These are phyloP conservation scores for Didymella lethalis DNA, from an alignment of 2,329 filamentous ascomycete species.

Conservation along the genomic window DNA sequence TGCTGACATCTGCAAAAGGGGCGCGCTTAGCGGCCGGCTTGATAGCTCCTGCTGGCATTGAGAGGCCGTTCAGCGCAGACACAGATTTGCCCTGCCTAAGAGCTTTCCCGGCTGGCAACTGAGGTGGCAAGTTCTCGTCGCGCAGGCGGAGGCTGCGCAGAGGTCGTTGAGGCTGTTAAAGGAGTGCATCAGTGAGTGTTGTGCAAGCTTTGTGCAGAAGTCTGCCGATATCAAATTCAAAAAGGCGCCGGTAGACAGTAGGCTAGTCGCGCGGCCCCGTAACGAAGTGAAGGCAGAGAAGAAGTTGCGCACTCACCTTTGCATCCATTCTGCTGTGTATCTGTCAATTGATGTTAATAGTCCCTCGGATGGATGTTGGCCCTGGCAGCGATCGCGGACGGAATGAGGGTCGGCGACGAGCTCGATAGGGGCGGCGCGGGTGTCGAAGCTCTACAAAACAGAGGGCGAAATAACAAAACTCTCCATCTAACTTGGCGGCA, in stretches of 20 bases:
- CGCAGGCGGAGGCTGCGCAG: constrained; percentile 65
- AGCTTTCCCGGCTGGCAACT: constrained; percentile 54
- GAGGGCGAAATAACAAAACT: constrained; percentile 50
- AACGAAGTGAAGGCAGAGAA: constrained; percentile 11
- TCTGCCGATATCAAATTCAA: neutral
- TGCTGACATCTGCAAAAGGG: constrained; percentile 84
- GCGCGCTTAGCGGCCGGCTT: constrained; percentile 76
- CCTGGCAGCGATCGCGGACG: constrained; percentile 22
- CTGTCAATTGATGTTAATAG: constrained; percentile 31
- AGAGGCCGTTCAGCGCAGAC: constrained; percentile 65
- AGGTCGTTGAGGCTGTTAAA: constrained; percentile 72
- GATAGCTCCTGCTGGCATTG: constrained; percentile 61
- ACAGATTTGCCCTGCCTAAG: constrained; percentile 85
- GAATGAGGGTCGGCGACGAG: constrained; percentile 27
- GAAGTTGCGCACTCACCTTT: constrained; percentile 48
- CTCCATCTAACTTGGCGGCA: constrained; percentile 52
- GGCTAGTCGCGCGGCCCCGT: constrained; percentile 1
- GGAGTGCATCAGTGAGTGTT: constrained; percentile 30
- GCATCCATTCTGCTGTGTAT: constrained; percentile 52
- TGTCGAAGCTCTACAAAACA: constrained; percentile 45
- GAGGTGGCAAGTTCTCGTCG: constrained; percentile 72
- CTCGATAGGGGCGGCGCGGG: constrained; percentile 39
- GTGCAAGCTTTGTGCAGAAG: neutral
- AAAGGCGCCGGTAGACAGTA: constrained; percentile 11
- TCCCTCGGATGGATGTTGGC: constrained; percentile 9